A percentile compares a stretch with the other conserved stretches of the same genome.
These are phyloP conservation scores for Corymbia citriodora DNA, from an alignment of 441 rosid species.

Conservation along the genomic window DNA sequence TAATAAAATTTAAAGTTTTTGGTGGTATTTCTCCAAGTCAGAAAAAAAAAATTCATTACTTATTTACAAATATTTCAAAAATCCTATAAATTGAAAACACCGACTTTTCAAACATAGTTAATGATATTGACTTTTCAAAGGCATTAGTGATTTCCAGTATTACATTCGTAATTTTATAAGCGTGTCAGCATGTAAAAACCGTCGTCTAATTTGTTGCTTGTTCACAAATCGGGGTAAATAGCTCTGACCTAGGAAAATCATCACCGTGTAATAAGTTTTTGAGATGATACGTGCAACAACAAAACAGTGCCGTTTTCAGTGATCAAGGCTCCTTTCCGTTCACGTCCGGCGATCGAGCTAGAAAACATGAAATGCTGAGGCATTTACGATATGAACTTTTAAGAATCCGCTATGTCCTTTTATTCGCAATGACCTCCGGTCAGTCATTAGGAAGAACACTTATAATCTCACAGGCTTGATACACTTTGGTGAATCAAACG, in stretches of 20 bases:
- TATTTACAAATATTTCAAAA: background rate
- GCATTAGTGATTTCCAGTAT: fast-evolving
- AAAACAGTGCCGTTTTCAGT: background rate
- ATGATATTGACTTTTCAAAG: fast-evolving
- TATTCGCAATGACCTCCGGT: background rate
- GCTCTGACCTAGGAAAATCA: background rate
- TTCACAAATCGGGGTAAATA: no score
- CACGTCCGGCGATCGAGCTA: background rate
- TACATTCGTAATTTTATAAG: background rate
- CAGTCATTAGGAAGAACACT: fast-evolving
- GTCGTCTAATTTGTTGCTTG: no score
- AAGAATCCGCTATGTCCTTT: background rate
- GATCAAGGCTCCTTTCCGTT: background rate
- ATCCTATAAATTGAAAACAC: background rate
- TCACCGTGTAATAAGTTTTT: background rate
- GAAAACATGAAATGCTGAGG: background rate
- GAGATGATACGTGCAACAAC: background rate
- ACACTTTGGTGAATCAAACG: fast-evolving
- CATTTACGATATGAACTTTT: background rate
- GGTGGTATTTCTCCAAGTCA: background rate
- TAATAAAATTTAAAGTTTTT: no score
- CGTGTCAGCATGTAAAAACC: background rate
- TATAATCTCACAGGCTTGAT: background rate
- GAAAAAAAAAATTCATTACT: background rate
- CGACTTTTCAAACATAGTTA: background rate